A percentile compares a stretch with the other conserved stretches of the same genome.
Evolutionary conservation across 2,329 filamentous ascomycete genomes (phyloP).

Genomic region (Penicillium sp.): DNA sequence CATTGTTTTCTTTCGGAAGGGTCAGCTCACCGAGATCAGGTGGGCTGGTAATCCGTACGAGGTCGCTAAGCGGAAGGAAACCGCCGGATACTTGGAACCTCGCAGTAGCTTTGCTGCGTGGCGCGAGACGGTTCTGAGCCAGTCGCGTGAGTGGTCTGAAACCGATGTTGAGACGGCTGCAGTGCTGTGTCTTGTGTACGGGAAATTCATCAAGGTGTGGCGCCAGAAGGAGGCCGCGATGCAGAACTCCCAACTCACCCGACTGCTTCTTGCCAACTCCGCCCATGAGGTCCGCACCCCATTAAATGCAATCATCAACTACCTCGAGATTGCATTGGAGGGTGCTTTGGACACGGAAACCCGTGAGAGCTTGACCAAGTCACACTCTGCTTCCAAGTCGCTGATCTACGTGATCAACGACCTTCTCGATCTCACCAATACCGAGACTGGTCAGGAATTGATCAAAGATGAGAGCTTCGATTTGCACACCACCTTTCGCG

Average conservation of each 20-base stretch:
- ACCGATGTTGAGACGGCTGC: constrained; percentile 87
- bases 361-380: constrained; percentile 76
- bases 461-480: constrained; percentile 80
- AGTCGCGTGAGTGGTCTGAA: constrained; percentile 83
- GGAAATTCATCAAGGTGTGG: constrained; percentile 90
- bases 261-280: constrained; percentile 77
- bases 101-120: constrained; percentile 77
- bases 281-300: constrained; percentile 90
- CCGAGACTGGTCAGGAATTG: constrained; percentile 74
- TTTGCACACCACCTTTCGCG: constrained; percentile 65
- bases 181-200: constrained; percentile 82
- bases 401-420: constrained; percentile 94
- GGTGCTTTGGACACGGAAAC: constrained; percentile 76
- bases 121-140: constrained; percentile 76
- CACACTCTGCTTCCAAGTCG: constrained; percentile 87
- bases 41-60: constrained; percentile 56
- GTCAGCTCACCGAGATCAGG: constrained; percentile 78
- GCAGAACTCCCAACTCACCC: constrained; percentile 76
- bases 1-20: constrained; percentile 85
- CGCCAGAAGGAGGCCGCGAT: constrained; percentile 81
- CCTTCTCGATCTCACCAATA: constrained; percentile 81
- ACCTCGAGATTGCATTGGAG: constrained; percentile 85
- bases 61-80: constrained; percentile 74
- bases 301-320: constrained; percentile 91
- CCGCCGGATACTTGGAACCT: constrained; percentile 71